phyloP scores from a whole-genome alignment of 495 filamentous ascomycete species.

The Pyronema omphalodes region DNA sequence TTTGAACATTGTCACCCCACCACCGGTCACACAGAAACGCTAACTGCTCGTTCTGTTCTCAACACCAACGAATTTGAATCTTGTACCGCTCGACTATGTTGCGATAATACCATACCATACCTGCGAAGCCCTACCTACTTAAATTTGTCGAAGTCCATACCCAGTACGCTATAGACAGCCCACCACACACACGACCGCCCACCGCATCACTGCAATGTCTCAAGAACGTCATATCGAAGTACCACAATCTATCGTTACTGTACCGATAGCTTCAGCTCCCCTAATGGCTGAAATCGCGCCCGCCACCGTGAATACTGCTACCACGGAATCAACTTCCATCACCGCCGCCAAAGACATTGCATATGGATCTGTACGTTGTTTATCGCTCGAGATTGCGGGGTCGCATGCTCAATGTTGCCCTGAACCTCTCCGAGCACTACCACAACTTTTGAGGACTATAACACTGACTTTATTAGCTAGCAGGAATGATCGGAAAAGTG shows the following conservation, averaged over 20 bases:
- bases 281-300: too few relatives aligned
- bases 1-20: too few relatives aligned
- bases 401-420: background rate
- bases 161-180: conserved; percentile 15
- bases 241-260: background rate
- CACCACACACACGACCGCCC: background rate
- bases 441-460: background rate
- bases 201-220: conserved; percentile 6
- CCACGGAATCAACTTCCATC: conserved; percentile 33
- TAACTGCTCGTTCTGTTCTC: too few relatives aligned
- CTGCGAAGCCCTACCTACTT: too few relatives aligned
- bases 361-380: conserved; percentile 58
- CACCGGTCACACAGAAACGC: too few relatives aligned
- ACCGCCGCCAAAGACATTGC: conserved; percentile 63
- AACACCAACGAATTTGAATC: too few relatives aligned
- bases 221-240: conserved; percentile 1
- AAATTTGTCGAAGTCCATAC: conserved; percentile 28
- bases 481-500: conserved; percentile 81
- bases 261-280: background rate
- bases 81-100: too few relatives aligned
- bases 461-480: conserved; percentile 20
- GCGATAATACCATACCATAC: too few relatives aligned
- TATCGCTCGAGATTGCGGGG: background rate
- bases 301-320: background rate
- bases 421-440: background rate